Conservation (phyloP, 2,329 filamentous ascomycete species). For the Nigrospora sphaerica region DNA sequence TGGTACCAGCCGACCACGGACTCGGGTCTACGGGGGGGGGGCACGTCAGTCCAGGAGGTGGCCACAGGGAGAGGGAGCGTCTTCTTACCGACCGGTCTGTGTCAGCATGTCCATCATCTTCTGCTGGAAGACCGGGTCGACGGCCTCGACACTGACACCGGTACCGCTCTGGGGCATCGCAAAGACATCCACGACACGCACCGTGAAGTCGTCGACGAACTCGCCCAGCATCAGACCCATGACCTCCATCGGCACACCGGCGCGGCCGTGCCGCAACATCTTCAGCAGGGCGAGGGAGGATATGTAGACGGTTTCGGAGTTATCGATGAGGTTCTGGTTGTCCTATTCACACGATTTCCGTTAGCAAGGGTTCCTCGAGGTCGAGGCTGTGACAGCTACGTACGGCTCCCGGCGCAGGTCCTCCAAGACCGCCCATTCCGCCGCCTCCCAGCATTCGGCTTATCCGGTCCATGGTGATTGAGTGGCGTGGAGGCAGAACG, state of each 20-base stretch:
- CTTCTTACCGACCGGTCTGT: conserved; percentile 81
- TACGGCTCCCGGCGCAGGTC: conserved; percentile 52
- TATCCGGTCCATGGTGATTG: conserved; percentile 73
- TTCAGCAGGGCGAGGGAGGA: conserved; percentile 94
- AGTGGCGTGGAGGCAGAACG: not conserved
- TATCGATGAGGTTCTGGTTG: conserved; percentile 87
- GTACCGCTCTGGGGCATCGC: conserved; percentile 99
- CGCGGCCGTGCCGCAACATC: conserved; percentile 96
- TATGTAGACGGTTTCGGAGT: conserved; percentile 98
- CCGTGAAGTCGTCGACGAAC: conserved; percentile 98
- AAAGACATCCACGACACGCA: conserved; percentile 96
- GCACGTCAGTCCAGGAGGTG: too few species aligned
- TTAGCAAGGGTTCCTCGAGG: not conserved
- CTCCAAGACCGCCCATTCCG: conserved; percentile 58
- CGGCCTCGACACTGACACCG: conserved; percentile 94
- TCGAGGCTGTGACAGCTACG: conserved; percentile 17
- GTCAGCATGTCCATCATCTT: conserved; percentile 99
- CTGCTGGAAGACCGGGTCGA: conserved; percentile 97
- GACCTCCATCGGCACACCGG: conserved; percentile 97
- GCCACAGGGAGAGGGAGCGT: not conserved
- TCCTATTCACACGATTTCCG: conserved; percentile 49
- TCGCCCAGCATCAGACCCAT: conserved; percentile 99
- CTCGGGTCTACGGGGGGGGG: conserved; percentile 60
- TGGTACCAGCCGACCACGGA: conserved; percentile 99
- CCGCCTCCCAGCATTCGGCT: conserved; percentile 79